Evolutionary conservation across 1,284 basidiomycete species (phyloP).

Genomic region (Cystobasidium slooffiae): DNA sequence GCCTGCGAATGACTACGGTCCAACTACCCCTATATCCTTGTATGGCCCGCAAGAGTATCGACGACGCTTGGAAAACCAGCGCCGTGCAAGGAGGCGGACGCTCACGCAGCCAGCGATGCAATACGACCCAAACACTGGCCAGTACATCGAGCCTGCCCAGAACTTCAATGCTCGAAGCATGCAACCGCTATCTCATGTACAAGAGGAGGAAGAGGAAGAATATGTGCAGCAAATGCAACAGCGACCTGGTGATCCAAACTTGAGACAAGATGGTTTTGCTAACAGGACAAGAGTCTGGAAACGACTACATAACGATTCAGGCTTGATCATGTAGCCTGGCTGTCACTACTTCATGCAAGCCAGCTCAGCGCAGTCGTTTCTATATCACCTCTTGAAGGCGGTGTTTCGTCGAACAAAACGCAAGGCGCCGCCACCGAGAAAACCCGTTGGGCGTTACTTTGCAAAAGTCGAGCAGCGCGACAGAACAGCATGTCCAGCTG

Average conservation of each 20-base stretch:
- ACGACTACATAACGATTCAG: slow-evolving; percentile 1
- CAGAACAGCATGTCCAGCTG: too few relatives aligned
- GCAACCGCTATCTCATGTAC: slow-evolving; percentile 2
- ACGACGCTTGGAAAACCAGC: slow-evolving; percentile 21
- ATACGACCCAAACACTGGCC: background rate
- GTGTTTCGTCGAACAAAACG: too few relatives aligned
- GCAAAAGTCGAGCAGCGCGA: too few relatives aligned
- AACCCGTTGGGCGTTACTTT: too few relatives aligned
- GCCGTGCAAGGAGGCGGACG: slow-evolving; percentile 20
- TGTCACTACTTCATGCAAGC: background rate
- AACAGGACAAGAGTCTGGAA: slow-evolving; percentile 36
- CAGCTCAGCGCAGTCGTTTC: background rate
- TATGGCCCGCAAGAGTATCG: slow-evolving; percentile 37
- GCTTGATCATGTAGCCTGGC: too few relatives aligned
- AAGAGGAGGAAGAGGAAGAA: slow-evolving; percentile 37
- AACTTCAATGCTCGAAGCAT: slow-evolving; percentile 5
- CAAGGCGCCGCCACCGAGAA: too few relatives aligned
- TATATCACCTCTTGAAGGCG: too few relatives aligned
- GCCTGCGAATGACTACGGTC: background rate
- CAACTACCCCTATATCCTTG: slow-evolving; percentile 33
- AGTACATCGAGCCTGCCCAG: slow-evolving; percentile 4
- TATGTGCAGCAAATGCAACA: too few relatives aligned
- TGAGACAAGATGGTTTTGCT: slow-evolving; percentile 35
- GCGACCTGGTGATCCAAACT: slow-evolving; percentile 13
- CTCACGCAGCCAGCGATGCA: slow-evolving; percentile 18